These are phyloP conservation scores for Paraleonurus japonicus DNA, from an alignment of 257 asterid species.

Conservation along the genomic window DNA sequence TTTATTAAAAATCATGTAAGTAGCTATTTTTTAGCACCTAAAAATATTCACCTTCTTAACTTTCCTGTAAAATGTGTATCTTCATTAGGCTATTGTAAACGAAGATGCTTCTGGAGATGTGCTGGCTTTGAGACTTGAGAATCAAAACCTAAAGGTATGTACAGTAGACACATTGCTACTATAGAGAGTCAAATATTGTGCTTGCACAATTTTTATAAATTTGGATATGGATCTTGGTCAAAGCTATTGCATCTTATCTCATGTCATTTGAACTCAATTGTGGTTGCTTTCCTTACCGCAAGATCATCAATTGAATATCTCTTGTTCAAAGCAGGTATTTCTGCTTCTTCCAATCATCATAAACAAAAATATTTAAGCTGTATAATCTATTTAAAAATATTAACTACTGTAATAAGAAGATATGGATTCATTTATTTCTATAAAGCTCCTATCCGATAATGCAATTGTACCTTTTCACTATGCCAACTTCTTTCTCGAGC, in stretches of 20 bases:
- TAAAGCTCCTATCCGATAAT: background rate
- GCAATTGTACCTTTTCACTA: background rate
- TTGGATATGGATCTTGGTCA: background rate
- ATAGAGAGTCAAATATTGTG: background rate
- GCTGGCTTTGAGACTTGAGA: constrained; percentile 29
- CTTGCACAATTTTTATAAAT: background rate
- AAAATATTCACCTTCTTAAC: background rate
- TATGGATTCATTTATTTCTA: background rate
- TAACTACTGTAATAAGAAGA: background rate
- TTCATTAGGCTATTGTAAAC: constrained; percentile 25
- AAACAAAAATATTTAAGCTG: background rate
- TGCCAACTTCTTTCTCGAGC: background rate
- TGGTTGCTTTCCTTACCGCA: background rate
- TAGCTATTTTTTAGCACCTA: background rate
- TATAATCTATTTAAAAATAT: background rate
- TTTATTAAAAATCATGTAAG: constrained; percentile 79
- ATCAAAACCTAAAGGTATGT: constrained; percentile 29
- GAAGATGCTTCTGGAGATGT: constrained; percentile 33
- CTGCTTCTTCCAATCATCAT: background rate
- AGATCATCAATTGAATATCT: background rate
- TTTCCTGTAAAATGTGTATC: background rate
- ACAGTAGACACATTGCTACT: background rate
- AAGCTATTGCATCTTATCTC: constrained; percentile 5
- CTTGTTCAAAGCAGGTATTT: background rate
- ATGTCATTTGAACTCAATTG: background rate